Evolutionary conservation across 1,284 basidiomycete genomes (phyloP), one percentile per base, ranked within the genome.

Genomic region (Ustilago cynodontis): DNA sequence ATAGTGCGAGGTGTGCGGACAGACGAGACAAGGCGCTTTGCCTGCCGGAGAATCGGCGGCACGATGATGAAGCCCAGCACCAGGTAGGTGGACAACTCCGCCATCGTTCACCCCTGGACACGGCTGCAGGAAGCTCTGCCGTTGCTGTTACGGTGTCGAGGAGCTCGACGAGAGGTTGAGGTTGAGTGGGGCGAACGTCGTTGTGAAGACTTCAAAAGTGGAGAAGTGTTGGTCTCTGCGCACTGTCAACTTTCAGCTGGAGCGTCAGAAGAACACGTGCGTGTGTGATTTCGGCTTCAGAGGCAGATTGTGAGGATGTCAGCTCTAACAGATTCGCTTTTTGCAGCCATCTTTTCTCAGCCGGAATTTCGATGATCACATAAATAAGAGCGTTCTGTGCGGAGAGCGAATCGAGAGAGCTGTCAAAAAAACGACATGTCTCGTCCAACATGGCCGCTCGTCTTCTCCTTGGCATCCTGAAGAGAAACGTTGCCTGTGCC

Each of bases 11-110:
- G 20, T 22, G 63, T 47, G 16, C 60, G 62, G 5, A 33, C 35
- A 6, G 55, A 43, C 6, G 11, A 47, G 24, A 56, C 31, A 20
- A 70, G 59, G n/a, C 59, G 59, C 22, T 56, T 58, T 26, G 63
- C 56, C 54, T 70, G 72, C 1, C 64, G 66, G 16, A 75, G 26
- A 24, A 75, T 59, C 11, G 72, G 67, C 11, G 72, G 72, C 49
- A 70, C 59, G 11, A 75, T 49, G 28, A 70, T 51, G 53, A 59
- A 13, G 24, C 60, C 73, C n/a, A 75, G 60, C 33, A 75, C 56
- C 10, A 72, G 14, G 47, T 69, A 77, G 1, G 56, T 61, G 6
- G 55, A 52, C 39, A 70, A 31, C 37, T 70, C 72, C 14, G 53
- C 53, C 72, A 70, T 70, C 22, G 14, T 43, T n/a, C n/a, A 24